A percentile compares a stretch with the other conserved stretches of the same genome.
These are phyloP conservation scores for Clarkia xantiana DNA, from an alignment of 345 rosid species.

Conservation along the genomic window DNA sequence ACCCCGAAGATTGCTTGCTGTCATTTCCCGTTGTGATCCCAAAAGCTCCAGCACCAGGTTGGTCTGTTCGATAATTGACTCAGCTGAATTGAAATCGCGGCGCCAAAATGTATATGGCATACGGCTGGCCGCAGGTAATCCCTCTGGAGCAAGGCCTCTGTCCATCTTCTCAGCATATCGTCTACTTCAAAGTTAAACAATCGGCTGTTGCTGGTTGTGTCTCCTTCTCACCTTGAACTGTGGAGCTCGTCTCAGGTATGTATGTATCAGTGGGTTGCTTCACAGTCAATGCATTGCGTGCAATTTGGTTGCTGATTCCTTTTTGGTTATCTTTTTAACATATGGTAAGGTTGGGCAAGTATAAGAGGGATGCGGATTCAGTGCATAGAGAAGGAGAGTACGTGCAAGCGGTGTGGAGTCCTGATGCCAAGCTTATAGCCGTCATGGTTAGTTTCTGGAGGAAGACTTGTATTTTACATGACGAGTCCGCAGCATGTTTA, in stretches of 20 bases:
- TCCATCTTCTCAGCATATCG: conserved; percentile 58
- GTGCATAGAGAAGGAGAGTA: conserved; percentile 75
- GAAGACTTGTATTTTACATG: not conserved
- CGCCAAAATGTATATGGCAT: conserved; percentile 79
- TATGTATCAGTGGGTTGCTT: conserved; percentile 46
- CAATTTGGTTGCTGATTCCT: conserved; percentile 1
- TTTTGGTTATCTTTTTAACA: conserved; percentile 27
- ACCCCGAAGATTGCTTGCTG: not conserved
- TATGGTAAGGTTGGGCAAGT: conserved; percentile 84
- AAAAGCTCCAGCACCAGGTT: too few relatives aligned
- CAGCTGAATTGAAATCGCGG: not conserved
- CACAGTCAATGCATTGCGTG: not conserved
- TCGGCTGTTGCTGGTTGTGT: conserved; percentile 52
- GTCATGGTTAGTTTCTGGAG: conserved; percentile 45
- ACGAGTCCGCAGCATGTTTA: too few relatives aligned
- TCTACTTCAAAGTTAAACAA: conserved; percentile 58
- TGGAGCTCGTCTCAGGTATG: conserved; percentile 33
- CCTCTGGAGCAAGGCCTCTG: conserved; percentile 51
- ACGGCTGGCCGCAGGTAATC: conserved; percentile 98
- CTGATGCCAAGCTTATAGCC: conserved; percentile 70
- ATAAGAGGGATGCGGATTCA: conserved; percentile 62
- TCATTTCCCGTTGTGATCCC: too few relatives aligned
- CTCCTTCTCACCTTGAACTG: conserved; percentile 80
- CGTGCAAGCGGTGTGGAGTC: conserved; percentile 83
- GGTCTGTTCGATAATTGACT: too few relatives aligned